Evolutionary conservation across 208 protist genomes (phyloP), one percentile per base, ranked within the genome.

Genomic region (Trypanosoma boissoni): DNA sequence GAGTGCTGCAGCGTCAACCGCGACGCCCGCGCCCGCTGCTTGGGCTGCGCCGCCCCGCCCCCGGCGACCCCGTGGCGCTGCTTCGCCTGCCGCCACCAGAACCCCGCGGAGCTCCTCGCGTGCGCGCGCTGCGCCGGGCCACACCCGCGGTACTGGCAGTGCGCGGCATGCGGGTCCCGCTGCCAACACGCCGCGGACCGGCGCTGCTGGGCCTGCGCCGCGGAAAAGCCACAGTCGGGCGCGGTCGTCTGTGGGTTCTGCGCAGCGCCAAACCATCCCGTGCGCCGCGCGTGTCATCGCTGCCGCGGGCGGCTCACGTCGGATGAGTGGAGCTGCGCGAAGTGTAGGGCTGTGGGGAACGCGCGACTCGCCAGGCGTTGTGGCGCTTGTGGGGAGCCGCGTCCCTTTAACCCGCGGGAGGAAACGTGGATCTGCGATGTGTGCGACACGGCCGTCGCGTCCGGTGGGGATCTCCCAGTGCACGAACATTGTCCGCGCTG

Each of bases 381-480:
- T 63, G 42, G 27, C 4, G 1, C 20, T 3, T 94, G 88, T 62
- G 26, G 39, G 5, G 67, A 54, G 0, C 56, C 86, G 7, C 72
- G 74, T 2, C 18, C 45, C 37, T 88, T 70, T 45, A 69, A 90
- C 59, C 62, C 78, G 55, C 20, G 29, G 1, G 76, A 80, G 48
- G 67, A 83, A 29, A 76, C 72, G 57, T 94, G 88, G 88, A 48
- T 91, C 27, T 94, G 88, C 59, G 77, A 81, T 34, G 48, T 94
- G n/a, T 94, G 88, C 64, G 68, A 70, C 24, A 82, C 75, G 2
- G 46, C 67, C 2, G 79, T 92, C 12, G 65, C 68, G 34, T 85
- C 80, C 2, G 84, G 84, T 10, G 80, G 79, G 6, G 79, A 74
- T n/a, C 29, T 86, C 12, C 75, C 72, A 1, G 74, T 80, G 12